Conservation (phyloP, 2,329 filamentous ascomycete species). For the Xylariaceae sp. region DNA sequence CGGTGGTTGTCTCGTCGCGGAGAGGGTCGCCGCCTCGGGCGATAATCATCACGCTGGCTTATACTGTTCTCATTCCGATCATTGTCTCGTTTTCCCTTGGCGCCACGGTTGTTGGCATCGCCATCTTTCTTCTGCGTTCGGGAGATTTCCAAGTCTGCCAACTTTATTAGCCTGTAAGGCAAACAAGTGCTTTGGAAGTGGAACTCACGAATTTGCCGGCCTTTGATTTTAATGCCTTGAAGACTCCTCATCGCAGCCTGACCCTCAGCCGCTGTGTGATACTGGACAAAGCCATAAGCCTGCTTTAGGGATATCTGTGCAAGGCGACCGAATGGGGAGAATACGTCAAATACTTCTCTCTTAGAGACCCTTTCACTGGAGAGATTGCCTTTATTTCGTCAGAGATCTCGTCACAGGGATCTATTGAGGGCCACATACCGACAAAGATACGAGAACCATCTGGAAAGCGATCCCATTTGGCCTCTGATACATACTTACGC, state of each 20-base stretch:
- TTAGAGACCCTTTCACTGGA: slow-evolving; percentile 92
- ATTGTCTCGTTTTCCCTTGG: slow-evolving; percentile 45
- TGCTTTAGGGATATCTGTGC: slow-evolving; percentile 97
- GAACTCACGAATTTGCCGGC: slow-evolving; percentile 86
- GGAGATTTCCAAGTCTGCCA: slow-evolving; percentile 79
- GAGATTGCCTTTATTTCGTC: slow-evolving; percentile 67
- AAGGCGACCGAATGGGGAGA: slow-evolving; percentile 79
- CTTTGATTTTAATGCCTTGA: slow-evolving; percentile 77
- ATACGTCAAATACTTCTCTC: slow-evolving; percentile 87
- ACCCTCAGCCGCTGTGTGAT: slow-evolving; percentile 74
- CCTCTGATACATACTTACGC: slow-evolving; percentile 71
- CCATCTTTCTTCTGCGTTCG: slow-evolving; percentile 80
- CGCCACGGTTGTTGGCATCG: slow-evolving; percentile 63
- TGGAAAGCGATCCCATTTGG: slow-evolving; percentile 79
- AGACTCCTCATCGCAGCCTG: slow-evolving; percentile 70
- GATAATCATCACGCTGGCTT: slow-evolving; percentile 28
- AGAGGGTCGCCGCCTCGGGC: slow-evolving; percentile 23
- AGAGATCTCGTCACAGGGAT: slow-evolving; percentile 16
- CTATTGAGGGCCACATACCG: slow-evolving; percentile 45
- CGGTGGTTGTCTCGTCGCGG: slow-evolving; percentile 33
- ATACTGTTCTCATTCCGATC: slow-evolving; percentile 35
- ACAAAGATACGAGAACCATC: slow-evolving; percentile 77
- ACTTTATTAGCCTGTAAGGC: slow-evolving; percentile 9
- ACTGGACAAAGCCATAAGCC: slow-evolving; percentile 96
- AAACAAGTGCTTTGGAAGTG: not conserved